phyloP scores from a whole-genome alignment of 1,284 basidiomycete species.

The Anthracocystis walkeri region DNA sequence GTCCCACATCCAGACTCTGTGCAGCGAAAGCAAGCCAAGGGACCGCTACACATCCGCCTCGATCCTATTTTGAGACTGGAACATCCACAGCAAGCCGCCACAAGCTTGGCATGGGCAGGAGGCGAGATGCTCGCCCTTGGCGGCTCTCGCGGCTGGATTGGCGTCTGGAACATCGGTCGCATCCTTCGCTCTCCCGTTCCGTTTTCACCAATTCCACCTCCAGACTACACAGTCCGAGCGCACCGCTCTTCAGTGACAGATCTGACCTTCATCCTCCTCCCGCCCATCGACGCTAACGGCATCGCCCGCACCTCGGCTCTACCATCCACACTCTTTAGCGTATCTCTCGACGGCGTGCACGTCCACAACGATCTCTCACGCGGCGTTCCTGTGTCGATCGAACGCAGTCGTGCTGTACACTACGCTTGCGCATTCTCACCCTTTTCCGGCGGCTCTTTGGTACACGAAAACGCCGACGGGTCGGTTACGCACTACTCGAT shows the following conservation, averaged over 20 bases:
- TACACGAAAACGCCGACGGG: slow-evolving; percentile 45
- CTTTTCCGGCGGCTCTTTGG: slow-evolving; percentile 13
- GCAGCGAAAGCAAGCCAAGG: neutral
- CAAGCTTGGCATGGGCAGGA: slow-evolving; percentile 42
- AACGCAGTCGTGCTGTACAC: slow-evolving; percentile 24
- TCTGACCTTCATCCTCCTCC: slow-evolving; percentile 31
- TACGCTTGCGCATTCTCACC: slow-evolving; percentile 19
- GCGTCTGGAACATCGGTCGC: slow-evolving; percentile 34
- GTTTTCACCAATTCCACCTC: neutral
- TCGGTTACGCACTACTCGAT: slow-evolving; percentile 26
- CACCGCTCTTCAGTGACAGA: slow-evolving; percentile 33
- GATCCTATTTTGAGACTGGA: slow-evolving; percentile 30
- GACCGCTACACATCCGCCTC: slow-evolving; percentile 22
- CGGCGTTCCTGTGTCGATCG: slow-evolving; percentile 7
- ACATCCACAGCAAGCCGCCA: slow-evolving; percentile 21
- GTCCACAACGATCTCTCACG: slow-evolving; percentile 6
- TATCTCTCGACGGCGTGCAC: slow-evolving; percentile 28
- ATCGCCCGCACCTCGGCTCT: neutral
- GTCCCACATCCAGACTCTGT: slow-evolving; percentile 29
- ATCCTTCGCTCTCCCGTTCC: slow-evolving; percentile 12
- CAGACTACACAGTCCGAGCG: slow-evolving; percentile 22
- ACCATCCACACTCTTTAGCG: slow-evolving; percentile 21
- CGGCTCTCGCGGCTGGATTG: slow-evolving; percentile 39
- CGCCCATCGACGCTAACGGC: slow-evolving; percentile 18
- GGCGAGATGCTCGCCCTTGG: slow-evolving; percentile 49